These are phyloP conservation scores for Aspergillus ustus DNA, from an alignment of 2,329 filamentous ascomycete genomes.

Conservation along the genomic window DNA sequence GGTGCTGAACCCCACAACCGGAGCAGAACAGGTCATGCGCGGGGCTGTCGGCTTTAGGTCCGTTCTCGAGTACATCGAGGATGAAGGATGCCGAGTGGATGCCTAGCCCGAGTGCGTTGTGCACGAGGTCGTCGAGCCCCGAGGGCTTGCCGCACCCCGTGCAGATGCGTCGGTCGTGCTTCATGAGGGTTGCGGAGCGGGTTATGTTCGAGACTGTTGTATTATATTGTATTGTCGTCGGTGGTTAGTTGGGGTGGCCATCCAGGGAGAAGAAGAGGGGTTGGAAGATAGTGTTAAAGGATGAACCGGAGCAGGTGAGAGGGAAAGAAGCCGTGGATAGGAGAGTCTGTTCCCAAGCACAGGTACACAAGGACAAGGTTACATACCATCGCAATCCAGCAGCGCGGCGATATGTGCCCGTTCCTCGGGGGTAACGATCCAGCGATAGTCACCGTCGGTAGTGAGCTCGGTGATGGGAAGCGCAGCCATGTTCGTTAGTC, in stretches of 20 bases:
- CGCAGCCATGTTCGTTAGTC: no score
- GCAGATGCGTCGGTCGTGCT: not conserved
- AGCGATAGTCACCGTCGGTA: not conserved
- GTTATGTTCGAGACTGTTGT: no score
- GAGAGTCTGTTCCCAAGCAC: no score
- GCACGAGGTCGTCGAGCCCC: constrained; percentile 11
- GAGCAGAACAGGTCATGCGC: not conserved
- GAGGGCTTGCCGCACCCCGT: constrained; percentile 7
- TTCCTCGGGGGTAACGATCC: not conserved
- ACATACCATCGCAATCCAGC: not conserved
- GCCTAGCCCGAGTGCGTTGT: not conserved
- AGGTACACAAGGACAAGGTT: no score
- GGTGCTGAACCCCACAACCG: no score
- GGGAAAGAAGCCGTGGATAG: no score
- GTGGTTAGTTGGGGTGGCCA: no score
- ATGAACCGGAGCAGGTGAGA: no score
- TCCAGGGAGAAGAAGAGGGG: no score
- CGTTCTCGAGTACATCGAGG: constrained; percentile 8
- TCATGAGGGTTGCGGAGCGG: no score
- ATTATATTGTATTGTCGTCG: not conserved
- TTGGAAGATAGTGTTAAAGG: no score
- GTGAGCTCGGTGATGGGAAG: not conserved
- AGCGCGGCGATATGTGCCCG: not conserved
- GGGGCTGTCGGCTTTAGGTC: constrained; percentile 4
- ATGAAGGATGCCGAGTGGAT: constrained; percentile 11